phyloP scores from a whole-genome alignment of 495 filamentous ascomycete species.

The Astrothelium macrocarpum region DNA sequence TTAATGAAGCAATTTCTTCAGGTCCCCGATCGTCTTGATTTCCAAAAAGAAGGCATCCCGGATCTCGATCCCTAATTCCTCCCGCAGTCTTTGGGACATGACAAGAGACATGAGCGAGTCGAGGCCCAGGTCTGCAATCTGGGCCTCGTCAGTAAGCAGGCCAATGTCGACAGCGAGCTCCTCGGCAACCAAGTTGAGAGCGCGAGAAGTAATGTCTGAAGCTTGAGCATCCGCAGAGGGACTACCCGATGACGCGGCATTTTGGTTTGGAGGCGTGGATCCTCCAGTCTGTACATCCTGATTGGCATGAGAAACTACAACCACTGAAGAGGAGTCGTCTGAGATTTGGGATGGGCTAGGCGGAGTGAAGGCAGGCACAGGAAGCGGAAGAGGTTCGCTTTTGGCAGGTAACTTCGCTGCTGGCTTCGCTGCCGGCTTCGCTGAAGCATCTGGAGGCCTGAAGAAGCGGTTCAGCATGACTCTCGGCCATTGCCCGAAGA shows the following conservation, averaged over 20 bases:
- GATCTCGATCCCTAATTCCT: conserved; percentile 8
- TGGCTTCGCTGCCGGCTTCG: neutral
- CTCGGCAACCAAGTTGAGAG: conserved; percentile 4
- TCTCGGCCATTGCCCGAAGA: conserved; percentile 7
- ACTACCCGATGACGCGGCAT: neutral
- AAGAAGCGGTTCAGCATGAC: conserved; percentile 11
- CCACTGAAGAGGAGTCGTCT: neutral
- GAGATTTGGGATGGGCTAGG: neutral
- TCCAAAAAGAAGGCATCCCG: conserved; percentile 8
- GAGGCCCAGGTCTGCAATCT: neutral
- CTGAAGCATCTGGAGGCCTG: neutral
- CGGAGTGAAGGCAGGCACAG: neutral
- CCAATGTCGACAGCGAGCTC: conserved; percentile 5
- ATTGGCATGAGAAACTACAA: neutral
- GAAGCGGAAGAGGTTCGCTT: neutral
- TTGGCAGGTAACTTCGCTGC: neutral
- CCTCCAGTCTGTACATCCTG: neutral
- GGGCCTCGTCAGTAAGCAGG: neutral
- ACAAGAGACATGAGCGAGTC: conserved; percentile 7
- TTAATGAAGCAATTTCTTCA: conserved; percentile 4
- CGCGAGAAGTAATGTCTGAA: conserved; percentile 4
- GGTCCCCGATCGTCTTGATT: neutral
- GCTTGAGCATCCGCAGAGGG: neutral
- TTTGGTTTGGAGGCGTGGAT: neutral
- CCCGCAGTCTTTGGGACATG: conserved; percentile 5